phyloP scores from a whole-genome alignment of 768 basidiomycete genomes.

The Termitomyces sp. region DNA sequence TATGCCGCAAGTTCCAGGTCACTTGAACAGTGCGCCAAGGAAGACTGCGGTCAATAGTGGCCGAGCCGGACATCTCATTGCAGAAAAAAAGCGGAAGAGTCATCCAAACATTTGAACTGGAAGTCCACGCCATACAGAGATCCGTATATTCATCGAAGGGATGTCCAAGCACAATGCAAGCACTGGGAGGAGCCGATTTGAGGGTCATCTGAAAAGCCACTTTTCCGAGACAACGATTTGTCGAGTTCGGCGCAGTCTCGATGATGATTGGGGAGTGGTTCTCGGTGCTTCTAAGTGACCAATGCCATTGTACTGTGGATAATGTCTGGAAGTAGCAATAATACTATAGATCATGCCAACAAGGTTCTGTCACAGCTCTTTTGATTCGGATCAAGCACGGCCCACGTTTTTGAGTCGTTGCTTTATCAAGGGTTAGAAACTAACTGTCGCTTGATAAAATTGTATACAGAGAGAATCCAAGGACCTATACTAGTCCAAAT shows the following conservation, averaged over 20 bases:
- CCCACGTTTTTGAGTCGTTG: too few relatives aligned
- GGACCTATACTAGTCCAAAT: too few relatives aligned
- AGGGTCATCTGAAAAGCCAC: not conserved
- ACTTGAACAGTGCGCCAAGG: constrained; percentile 4
- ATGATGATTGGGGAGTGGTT: not conserved
- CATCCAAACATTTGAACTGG: not conserved
- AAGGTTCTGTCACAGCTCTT: too few relatives aligned
- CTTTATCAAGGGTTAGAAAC: too few relatives aligned
- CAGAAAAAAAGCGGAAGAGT: not conserved
- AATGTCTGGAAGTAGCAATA: too few relatives aligned
- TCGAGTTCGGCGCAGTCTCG: not conserved
- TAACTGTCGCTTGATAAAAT: too few relatives aligned
- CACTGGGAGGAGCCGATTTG: not conserved
- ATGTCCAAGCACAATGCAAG: not conserved
- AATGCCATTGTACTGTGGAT: not conserved
- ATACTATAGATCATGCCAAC: too few relatives aligned
- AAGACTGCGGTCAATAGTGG: not conserved
- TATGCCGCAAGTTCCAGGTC: not conserved
- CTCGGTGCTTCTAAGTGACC: not conserved
- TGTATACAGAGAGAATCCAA: not conserved
- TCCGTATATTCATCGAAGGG: not conserved
- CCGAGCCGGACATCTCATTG: not conserved
- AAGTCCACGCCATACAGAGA: not conserved
- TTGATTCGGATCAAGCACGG: too few relatives aligned
- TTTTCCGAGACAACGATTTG: not conserved